These are phyloP conservation scores for Plectranthus barbatus DNA, from an alignment of 257 asterid species.

Conservation along the genomic window DNA sequence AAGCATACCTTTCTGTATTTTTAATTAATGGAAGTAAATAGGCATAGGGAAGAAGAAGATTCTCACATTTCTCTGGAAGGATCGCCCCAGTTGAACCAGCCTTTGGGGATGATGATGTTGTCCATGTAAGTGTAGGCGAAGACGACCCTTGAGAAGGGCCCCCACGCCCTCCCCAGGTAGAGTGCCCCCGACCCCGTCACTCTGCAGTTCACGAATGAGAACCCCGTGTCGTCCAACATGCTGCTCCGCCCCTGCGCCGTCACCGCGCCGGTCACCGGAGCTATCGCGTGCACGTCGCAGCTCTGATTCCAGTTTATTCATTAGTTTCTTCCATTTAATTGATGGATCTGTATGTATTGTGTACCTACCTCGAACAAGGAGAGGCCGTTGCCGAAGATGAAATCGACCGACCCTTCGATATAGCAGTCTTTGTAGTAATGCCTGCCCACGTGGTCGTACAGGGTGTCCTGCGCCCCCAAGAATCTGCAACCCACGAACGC, in stretches of 20 bases:
- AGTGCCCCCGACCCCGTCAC: slow-evolving; percentile 89
- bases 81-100: slow-evolving; percentile 97
- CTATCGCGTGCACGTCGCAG: slow-evolving; percentile 78
- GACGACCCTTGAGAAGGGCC: slow-evolving; percentile 84
- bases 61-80: slow-evolving; percentile 84
- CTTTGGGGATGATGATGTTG: slow-evolving; percentile 79
- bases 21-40: not conserved
- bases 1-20: too few species aligned
- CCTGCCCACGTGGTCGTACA: slow-evolving; percentile 75
- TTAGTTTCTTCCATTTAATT: too few species aligned
- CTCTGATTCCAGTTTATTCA: too few species aligned
- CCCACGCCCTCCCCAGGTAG: slow-evolving; percentile 96
- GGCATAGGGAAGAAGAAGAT: not conserved
- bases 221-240: slow-evolving; percentile 67
- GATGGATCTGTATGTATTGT: too few species aligned
- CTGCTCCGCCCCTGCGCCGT: slow-evolving; percentile 87
- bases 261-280: slow-evolving; percentile 65
- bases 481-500: slow-evolving; percentile 67
- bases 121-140: slow-evolving; percentile 86
- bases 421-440: slow-evolving; percentile 89
- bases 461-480: slow-evolving; percentile 89
- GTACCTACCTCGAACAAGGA: slow-evolving; percentile 80
- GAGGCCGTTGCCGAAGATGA: slow-evolving; percentile 84
- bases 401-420: slow-evolving; percentile 90
- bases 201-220: slow-evolving; percentile 72